A percentile compares a stretch with the other conserved stretches of the same genome.
phyloP scores from a whole-genome alignment of 2,329 filamentous ascomycete species.

The Colletotrichum chrysophilum region DNA sequence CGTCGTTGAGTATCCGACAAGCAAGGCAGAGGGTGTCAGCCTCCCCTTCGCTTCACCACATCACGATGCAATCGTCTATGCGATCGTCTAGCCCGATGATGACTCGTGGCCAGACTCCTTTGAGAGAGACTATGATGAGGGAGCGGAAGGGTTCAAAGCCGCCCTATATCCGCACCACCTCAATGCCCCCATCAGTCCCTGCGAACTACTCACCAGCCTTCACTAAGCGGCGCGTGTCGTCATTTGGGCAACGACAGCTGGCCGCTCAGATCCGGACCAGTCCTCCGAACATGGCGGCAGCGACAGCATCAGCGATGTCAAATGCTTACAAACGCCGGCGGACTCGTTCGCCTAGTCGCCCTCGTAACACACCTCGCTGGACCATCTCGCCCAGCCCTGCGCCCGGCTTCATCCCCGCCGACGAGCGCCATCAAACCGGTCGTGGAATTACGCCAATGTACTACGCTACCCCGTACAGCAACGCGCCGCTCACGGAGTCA shows the following conservation, averaged over 20 bases:
- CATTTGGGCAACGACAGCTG: conserved; percentile 38
- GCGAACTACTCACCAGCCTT: conserved; percentile 43
- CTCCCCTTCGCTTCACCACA: conserved; percentile 46
- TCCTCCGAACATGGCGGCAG: conserved; percentile 28
- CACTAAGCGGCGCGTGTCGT: conserved; percentile 50
- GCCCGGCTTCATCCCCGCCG: conserved; percentile 32
- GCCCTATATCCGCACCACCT: conserved; percentile 55
- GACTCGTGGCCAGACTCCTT: conserved; percentile 45
- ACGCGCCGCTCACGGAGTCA: conserved; percentile 53
- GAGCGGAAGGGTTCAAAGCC: conserved; percentile 49
- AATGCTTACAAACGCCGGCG: conserved; percentile 48
- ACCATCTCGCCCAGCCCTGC: conserved; percentile 54
- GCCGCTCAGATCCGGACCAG: conserved; percentile 24
- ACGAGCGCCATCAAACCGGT: conserved; percentile 37
- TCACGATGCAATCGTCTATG: conserved; percentile 40
- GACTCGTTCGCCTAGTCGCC: conserved; percentile 62
- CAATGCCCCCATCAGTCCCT: conserved; percentile 51
- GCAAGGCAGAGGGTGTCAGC: conserved; percentile 45
- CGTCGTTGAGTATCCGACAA: conserved; percentile 47
- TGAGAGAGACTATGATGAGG: conserved; percentile 38
- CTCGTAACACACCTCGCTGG: conserved; percentile 60
- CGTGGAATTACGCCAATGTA: conserved; percentile 64
- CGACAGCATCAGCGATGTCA: neutral
- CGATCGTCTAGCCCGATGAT: conserved; percentile 38
- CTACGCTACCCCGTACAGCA: conserved; percentile 80